Conservation (phyloP, 2,329 filamentous ascomycete genomes). For the Thielaviopsis populi region DNA sequence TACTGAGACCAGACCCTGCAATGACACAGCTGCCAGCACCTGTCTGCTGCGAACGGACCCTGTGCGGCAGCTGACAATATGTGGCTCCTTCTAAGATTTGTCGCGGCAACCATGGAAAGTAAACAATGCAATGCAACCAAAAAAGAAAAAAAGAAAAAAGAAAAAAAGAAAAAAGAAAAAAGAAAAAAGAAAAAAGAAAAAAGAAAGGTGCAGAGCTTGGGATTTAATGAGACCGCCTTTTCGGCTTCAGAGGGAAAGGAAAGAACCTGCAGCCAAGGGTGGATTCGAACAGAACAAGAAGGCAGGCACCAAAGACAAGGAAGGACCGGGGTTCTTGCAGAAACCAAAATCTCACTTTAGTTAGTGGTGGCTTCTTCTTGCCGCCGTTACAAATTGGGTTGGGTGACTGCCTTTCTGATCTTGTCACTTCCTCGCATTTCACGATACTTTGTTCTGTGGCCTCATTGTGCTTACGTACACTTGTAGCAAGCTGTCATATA, state of each 20-base stretch:
- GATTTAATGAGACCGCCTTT: not conserved
- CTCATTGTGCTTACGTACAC: not conserved
- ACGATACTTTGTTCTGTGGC: not conserved
- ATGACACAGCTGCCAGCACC: not conserved
- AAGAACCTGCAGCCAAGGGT: not conserved
- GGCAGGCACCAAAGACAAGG: not conserved
- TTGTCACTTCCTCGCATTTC: not conserved
- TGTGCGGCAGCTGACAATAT: not conserved
- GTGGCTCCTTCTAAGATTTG: conserved; percentile 3
- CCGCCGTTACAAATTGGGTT: not conserved
- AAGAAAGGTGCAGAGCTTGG: not conserved
- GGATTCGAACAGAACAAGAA: not conserved
- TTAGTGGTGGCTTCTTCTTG: not conserved
- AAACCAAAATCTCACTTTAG: not conserved
- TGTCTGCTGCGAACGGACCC: not conserved
- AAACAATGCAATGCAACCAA: conserved; percentile 1
- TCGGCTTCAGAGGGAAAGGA: not conserved
- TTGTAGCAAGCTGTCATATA: not conserved
- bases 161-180: no score
- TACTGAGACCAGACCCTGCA: not conserved
- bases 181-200: no score
- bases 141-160: no score
- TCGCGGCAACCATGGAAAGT: not conserved
- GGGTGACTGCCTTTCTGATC: not conserved
- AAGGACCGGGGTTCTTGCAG: not conserved